Base-by-base conservation (phyloP, 345 rosid species). In the Aethionema arabicum region DNA sequence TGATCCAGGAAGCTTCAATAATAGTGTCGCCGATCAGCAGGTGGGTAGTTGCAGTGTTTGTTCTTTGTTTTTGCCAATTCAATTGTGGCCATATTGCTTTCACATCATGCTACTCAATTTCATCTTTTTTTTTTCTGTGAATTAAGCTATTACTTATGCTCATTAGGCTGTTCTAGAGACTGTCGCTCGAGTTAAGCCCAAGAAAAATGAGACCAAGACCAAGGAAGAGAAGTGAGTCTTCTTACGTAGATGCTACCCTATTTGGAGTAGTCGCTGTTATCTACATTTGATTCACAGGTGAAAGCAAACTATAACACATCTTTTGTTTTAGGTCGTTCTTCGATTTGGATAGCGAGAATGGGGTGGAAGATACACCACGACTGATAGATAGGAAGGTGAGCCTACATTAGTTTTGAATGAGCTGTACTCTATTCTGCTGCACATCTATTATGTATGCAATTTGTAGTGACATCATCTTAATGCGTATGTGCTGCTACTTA, bases 101-200 rank as follows among this genome's bases (percentile, higher is more conserved):
- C 44, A 3, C 10, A 11, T 27, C 27, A 12, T 16, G 42, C 39
- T 51, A 15, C 52, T 49, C 42, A 29, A 29, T 56, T 5, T 12
- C 33, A 33, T 36, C 36, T 16, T 58, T 6, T 58, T 58, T 7
- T 6, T 5, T 66, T 39, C 11, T 39, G 47, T 32, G 8, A 2
- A 44, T 30, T 36, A 73, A 56, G 32, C 15, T 43, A 12, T 52
- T 45, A 52, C 5, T 47, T 40, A n/a, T 68, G 56, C 31, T 74
- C 45, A 13, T 64, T 82, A 86, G 98, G 96, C 98, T 69, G 95
- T 85, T 72, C 59, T 92, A 82, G 96, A 89, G 79, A 89, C 91
- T 46, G 96, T 89, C 13, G 95, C 95, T 37, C 88, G 96, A 56
- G 86, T 86, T 32, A 86, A 70, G 77, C 46, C 88, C 11, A 88